Conservation (phyloP, 805 yeast species). For the Candida maris region DNA sequence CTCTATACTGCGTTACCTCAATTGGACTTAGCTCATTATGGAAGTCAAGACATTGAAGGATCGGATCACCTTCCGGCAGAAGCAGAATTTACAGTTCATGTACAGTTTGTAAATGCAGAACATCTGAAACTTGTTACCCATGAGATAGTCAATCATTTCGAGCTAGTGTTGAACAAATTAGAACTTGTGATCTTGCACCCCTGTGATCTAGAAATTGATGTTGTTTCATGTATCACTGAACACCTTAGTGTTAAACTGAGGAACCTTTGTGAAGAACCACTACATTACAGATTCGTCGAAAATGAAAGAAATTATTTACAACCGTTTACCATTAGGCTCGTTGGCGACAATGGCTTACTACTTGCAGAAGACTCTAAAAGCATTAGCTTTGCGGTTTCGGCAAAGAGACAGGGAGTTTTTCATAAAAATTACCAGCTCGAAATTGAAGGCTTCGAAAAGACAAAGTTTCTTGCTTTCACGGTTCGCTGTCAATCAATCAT, state of each 20-base stretch:
- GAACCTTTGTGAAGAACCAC: constrained; percentile 35
- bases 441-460: constrained; percentile 11
- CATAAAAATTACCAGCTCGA: constrained; percentile 15
- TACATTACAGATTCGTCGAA: constrained; percentile 38
- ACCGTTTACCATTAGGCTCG: constrained; percentile 15
- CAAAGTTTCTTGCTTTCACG: constrained; percentile 19
- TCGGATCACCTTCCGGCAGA: constrained; percentile 60
- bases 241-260: constrained; percentile 26
- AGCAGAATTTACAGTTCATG: constrained; percentile 31
- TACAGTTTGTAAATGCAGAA: constrained; percentile 36
- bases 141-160: constrained; percentile 32
- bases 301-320: constrained; percentile 23
- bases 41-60: constrained; percentile 22
- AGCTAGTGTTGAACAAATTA: constrained; percentile 20
- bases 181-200: constrained; percentile 44
- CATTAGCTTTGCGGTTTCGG: constrained; percentile 10
- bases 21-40: constrained; percentile 17
- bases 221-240: constrained; percentile 35
- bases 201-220: constrained; percentile 37
- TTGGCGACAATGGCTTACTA: constrained; percentile 16
- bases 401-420: constrained; percentile 13
- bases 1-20: constrained; percentile 32
- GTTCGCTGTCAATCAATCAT: constrained; percentile 25
- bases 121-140: constrained; percentile 34
- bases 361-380: constrained; percentile 32